A percentile compares a stretch with the other conserved stretches of the same genome.
Evolutionary conservation across 768 basidiomycete species (phyloP).

Genomic region (Leccinum rimulosum): DNA sequence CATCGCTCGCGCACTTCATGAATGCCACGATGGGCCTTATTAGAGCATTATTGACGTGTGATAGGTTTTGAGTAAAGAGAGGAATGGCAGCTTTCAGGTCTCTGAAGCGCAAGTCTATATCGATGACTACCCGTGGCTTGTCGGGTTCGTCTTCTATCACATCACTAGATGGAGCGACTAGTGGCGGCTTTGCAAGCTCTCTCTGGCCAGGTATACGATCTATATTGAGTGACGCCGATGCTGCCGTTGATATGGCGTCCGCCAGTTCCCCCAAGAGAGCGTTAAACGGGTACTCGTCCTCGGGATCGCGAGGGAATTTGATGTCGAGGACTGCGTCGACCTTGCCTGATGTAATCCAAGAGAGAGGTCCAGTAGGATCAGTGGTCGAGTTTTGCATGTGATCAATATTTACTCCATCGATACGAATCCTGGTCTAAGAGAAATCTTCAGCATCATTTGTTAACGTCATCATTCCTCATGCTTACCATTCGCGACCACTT

Average conservation of each 20-base stretch:
- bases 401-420: conserved; percentile 96
- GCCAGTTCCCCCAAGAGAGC: conserved; percentile 88
- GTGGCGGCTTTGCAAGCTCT: conserved; percentile 80
- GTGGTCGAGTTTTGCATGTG: conserved; percentile 86
- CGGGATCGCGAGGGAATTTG: conserved; percentile 87
- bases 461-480: conserved; percentile 1
- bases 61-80: conserved; percentile 83
- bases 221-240: conserved; percentile 44
- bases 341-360: conserved; percentile 97
- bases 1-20: conserved; percentile 74
- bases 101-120: conserved; percentile 91
- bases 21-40: conserved; percentile 97
- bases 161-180: conserved; percentile 63
- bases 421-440: conserved; percentile 84
- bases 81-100: conserved; percentile 96
- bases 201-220: conserved; percentile 84
- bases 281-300: conserved; percentile 67
- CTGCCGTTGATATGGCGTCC: conserved; percentile 73
- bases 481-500: conserved; percentile 88
- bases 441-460: background rate
- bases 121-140: conserved; percentile 63
- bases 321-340: conserved; percentile 97
- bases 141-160: conserved; percentile 28
- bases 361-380: conserved; percentile 77
- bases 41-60: conserved; percentile 89